Evolutionary conservation across 257 asterid genomes (phyloP).

Genomic region (Hygrophila difformis): DNA sequence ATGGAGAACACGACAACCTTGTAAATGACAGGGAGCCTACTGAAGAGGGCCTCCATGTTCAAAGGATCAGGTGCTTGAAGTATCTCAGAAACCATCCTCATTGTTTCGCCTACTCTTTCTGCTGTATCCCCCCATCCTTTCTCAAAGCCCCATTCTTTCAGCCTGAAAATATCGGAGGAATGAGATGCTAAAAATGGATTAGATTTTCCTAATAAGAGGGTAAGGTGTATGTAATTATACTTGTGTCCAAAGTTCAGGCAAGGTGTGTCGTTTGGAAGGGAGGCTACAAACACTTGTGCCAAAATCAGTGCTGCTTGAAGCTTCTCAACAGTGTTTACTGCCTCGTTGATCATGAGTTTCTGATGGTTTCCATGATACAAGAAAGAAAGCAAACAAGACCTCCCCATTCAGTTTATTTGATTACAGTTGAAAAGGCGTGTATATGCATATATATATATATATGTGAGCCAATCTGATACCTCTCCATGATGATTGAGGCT

Average conservation of each 20-base stretch:
- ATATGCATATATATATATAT: too few species aligned
- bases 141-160: conserved; percentile 86
- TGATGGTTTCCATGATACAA: conserved; percentile 22
- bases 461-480: conserved; percentile 13
- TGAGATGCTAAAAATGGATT: not conserved
- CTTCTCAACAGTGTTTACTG: conserved; percentile 49
- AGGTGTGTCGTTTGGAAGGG: conserved; percentile 61
- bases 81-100: conserved; percentile 66
- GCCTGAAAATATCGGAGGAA: conserved; percentile 30
- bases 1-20: conserved; percentile 70
- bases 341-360: conserved; percentile 83
- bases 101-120: conserved; percentile 63
- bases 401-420: too few species aligned
- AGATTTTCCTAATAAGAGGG: too few species aligned
- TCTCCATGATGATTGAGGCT: conserved; percentile 69
- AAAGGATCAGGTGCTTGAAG: conserved; percentile 83
- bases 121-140: conserved; percentile 93
- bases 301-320: conserved; percentile 62
- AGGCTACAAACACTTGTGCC: conserved; percentile 56
- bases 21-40: conserved; percentile 68
- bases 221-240: conserved; percentile 32
- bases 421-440: too few species aligned
- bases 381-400: too few species aligned
- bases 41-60: conserved; percentile 48
- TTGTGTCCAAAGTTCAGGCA: conserved; percentile 63